These are phyloP conservation scores for Paragyromitra xinjiangensis DNA, from an alignment of 495 filamentous ascomycete species.

Conservation along the genomic window DNA sequence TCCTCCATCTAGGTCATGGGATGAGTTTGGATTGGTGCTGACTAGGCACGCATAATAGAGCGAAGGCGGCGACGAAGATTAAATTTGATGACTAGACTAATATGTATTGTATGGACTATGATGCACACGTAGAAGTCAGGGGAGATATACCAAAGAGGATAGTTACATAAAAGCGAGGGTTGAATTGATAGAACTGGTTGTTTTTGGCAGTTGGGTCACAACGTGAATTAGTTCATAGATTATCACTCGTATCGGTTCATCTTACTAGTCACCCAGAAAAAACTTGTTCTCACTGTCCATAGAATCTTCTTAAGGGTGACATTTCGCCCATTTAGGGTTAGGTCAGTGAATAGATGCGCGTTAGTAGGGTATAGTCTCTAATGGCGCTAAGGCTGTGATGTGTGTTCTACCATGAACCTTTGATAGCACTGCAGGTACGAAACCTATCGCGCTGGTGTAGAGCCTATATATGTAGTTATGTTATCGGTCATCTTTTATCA, in stretches of 20 bases:
- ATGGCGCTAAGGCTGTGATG: no score
- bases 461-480: no score
- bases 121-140: background rate
- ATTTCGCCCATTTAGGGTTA: no score
- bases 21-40: conserved; percentile 8
- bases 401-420: no score
- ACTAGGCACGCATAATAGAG: conserved; percentile 66
- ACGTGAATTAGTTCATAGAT: background rate
- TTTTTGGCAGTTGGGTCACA: background rate
- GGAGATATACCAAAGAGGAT: conserved; percentile 1
- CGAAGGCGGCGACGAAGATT: conserved; percentile 89
- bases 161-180: background rate
- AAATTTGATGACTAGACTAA: conserved; percentile 76
- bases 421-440: no score
- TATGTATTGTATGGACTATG: conserved; percentile 32
- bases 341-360: no score
- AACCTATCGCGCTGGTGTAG: no score
- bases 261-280: background rate
- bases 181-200: conserved; percentile 37
- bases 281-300: background rate
- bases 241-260: conserved; percentile 24
- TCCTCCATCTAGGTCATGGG: background rate
- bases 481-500: no score
- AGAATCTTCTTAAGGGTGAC: background rate
- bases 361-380: no score